These are phyloP conservation scores for Rhodomyrtus tomentosa DNA, from an alignment of 345 rosid genomes.

Conservation along the genomic window DNA sequence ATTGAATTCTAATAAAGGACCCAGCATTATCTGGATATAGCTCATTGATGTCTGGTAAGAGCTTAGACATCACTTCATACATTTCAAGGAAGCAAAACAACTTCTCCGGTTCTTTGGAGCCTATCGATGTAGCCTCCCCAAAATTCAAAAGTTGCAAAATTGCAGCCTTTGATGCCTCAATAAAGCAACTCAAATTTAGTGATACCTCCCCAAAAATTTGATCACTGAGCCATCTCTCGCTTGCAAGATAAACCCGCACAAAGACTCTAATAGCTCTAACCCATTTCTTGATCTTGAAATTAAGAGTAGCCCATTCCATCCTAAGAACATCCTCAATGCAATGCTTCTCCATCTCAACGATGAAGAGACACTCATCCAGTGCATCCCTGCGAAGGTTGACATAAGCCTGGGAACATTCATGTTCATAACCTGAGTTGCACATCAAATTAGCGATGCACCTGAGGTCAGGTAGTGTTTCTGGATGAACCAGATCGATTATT, in stretches of 20 bases:
- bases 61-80: constrained; percentile 68
- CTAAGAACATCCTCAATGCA: constrained; percentile 77
- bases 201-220: constrained; percentile 50
- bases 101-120: constrained; percentile 70
- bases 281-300: constrained; percentile 88
- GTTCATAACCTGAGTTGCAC: constrained; percentile 52
- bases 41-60: constrained; percentile 48
- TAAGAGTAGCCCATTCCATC: constrained; percentile 66
- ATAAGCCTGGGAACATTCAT: constrained; percentile 70
- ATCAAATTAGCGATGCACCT: constrained; percentile 56
- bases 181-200: constrained; percentile 34
- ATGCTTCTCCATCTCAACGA: constrained; percentile 71
- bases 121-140: constrained; percentile 75
- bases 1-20: constrained; percentile 39
- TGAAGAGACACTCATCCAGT: constrained; percentile 62
- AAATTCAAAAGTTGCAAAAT: constrained; percentile 71
- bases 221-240: constrained; percentile 58
- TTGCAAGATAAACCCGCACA: constrained; percentile 55
- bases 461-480: constrained; percentile 55
- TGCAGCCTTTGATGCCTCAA: constrained; percentile 66
- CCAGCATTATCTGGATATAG: constrained; percentile 40
- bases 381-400: constrained; percentile 54
- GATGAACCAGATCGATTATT: constrained; percentile 56
- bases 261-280: constrained; percentile 52
- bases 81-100: constrained; percentile 62